Evolutionary conservation across 345 rosid genomes (phyloP).

Genomic region (Hevea brasiliensis): DNA sequence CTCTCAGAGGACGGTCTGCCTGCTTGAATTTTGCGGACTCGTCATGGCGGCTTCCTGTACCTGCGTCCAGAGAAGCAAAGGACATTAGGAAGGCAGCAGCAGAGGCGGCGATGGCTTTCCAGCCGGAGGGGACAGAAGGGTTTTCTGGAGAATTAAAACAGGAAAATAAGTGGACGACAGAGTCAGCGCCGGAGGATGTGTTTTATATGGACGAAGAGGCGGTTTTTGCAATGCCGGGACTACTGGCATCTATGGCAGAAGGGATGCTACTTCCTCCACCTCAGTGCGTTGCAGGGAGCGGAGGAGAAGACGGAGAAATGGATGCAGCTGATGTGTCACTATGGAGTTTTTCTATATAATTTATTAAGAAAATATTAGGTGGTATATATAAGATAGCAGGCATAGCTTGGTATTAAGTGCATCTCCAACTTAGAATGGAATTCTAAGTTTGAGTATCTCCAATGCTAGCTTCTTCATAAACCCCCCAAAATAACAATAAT

Average conservation of each 20-base stretch:
- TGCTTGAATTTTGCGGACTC: constrained; percentile 95
- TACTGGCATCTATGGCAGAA: constrained; percentile 67
- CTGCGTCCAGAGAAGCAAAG: constrained; percentile 54
- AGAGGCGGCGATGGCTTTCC: constrained; percentile 53
- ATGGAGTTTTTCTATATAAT: constrained; percentile 52
- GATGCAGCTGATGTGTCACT: constrained; percentile 48
- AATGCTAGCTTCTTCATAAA: too few relatives aligned
- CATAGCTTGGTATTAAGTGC: too few relatives aligned
- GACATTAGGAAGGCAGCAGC: constrained; percentile 79
- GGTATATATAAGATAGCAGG: too few relatives aligned
- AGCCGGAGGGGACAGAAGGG: constrained; percentile 26
- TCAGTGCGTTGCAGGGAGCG: constrained; percentile 21
- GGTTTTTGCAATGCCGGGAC: constrained; percentile 58
- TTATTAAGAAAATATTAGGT: too few relatives aligned
- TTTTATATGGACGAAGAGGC: constrained; percentile 64
- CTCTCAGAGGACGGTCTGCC: constrained; percentile 67
- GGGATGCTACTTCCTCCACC: constrained; percentile 83
- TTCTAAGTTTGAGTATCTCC: too few relatives aligned
- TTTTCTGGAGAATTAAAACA: not conserved
- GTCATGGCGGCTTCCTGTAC: constrained; percentile 64
- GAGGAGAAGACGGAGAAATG: constrained; percentile 32
- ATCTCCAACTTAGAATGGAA: too few relatives aligned
- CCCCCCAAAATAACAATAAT: too few relatives aligned
- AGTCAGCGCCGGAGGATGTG: constrained; percentile 17
- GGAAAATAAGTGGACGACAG: not conserved